phyloP scores from a whole-genome alignment of 352 stramenopile species.

The Pythium chondricola region DNA sequence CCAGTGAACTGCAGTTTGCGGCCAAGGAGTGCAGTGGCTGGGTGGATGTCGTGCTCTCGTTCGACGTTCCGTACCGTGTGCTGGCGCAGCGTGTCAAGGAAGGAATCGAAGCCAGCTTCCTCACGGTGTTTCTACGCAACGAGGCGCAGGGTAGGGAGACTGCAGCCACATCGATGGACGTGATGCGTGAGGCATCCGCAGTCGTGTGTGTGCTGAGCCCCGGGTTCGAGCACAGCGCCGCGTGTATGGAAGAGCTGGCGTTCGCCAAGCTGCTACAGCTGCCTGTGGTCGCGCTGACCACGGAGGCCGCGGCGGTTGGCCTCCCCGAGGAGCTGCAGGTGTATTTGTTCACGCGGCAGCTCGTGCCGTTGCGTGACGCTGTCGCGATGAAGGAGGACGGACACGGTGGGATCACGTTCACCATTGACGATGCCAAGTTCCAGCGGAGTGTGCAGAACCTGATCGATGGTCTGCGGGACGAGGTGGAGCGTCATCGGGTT shows the following conservation, averaged over 20 bases:
- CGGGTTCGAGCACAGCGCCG: conserved; percentile 48
- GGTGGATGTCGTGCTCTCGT: conserved; percentile 75
- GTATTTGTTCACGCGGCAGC: conserved; percentile 73
- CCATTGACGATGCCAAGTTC: conserved; percentile 64
- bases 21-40: conserved; percentile 64
- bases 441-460: conserved; percentile 52
- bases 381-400: conserved; percentile 18
- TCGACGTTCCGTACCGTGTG: conserved; percentile 51
- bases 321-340: conserved; percentile 70
- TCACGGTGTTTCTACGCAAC: conserved; percentile 70
- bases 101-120: conserved; percentile 66
- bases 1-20: conserved; percentile 63
- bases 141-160: conserved; percentile 29
- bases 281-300: conserved; percentile 67
- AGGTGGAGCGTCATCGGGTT: conserved; percentile 52
- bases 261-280: conserved; percentile 66
- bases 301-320: conserved; percentile 39
- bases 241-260: conserved; percentile 77
- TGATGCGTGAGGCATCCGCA: conserved; percentile 60
- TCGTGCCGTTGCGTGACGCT: conserved; percentile 63
- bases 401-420: conserved; percentile 36
- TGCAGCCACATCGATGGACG: conserved; percentile 32
- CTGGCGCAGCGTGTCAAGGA: conserved; percentile 57
- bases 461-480: conserved; percentile 66
- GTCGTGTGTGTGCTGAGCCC: conserved; percentile 68